Evolutionary conservation across 106 monocot genomes (phyloP).

Genomic region (Amphibolis antarctica): DNA sequence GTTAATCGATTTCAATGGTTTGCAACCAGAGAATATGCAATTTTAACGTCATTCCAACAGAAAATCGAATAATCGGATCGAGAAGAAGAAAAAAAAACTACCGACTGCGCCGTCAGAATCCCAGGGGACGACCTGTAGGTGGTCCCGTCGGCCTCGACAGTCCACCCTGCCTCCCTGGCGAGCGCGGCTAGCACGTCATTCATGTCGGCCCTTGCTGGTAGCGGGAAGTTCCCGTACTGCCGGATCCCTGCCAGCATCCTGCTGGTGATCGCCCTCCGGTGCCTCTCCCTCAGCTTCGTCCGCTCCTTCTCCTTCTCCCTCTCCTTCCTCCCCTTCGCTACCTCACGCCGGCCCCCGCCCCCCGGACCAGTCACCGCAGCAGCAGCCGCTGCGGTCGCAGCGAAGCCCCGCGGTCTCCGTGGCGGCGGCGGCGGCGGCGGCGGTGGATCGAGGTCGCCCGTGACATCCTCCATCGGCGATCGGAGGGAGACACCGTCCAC

Average conservation of each 20-base stretch:
- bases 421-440: constrained; percentile 13
- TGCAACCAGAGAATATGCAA: too few relatives aligned
- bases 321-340: constrained; percentile 22
- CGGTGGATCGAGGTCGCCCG: constrained; percentile 27
- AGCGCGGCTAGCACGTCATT: constrained; percentile 97
- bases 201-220: constrained; percentile 95
- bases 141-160: constrained; percentile 76
- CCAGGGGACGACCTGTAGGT: constrained; percentile 36
- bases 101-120: neutral
- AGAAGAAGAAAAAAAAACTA: neutral
- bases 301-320: constrained; percentile 87
- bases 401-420: constrained; percentile 50
- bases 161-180: constrained; percentile 91
- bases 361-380: neutral
- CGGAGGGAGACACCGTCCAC: too few relatives aligned
- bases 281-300: constrained; percentile 88
- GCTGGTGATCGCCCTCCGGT: constrained; percentile 88
- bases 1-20: too few relatives aligned
- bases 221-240: constrained; percentile 82
- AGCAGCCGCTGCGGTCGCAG: constrained; percentile 17
- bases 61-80: too few relatives aligned
- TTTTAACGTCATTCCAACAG: too few relatives aligned
- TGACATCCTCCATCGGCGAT: constrained; percentile 27
- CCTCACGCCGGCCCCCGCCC: neutral
- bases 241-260: constrained; percentile 91